Evolutionary conservation across 2,329 filamentous ascomycete genomes (phyloP).

Genomic region (Cladosporium cucumerinum): DNA sequence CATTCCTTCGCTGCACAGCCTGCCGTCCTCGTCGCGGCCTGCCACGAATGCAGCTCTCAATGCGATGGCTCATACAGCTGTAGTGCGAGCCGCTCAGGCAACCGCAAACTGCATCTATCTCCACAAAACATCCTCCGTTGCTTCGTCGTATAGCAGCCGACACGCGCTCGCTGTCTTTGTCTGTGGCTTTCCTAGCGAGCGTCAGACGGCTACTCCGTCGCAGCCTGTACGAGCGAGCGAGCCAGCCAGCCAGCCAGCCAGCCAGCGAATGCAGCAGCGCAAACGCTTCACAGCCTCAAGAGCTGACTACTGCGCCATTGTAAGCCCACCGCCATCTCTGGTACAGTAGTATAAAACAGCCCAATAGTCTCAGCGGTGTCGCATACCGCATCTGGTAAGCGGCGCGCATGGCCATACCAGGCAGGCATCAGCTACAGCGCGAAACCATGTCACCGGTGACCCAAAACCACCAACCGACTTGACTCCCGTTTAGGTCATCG

Average conservation of each 20-base stretch:
- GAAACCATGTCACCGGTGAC: slow-evolving; percentile 11
- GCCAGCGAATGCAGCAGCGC: not conserved
- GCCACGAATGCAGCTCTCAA: slow-evolving; percentile 5
- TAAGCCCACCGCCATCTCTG: slow-evolving; percentile 3
- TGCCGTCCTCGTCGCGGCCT: slow-evolving; percentile 5
- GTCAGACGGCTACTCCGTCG: slow-evolving; percentile 11
- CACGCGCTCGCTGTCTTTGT: not conserved
- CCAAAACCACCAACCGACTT: not conserved
- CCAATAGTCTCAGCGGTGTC: slow-evolving; percentile 5
- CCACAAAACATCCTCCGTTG: not conserved
- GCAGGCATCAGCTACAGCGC: slow-evolving; percentile 10
- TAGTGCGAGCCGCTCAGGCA: slow-evolving; percentile 9
- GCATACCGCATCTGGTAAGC: slow-evolving; percentile 7
- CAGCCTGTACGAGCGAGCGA: slow-evolving; percentile 1
- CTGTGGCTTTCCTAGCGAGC: not conserved
- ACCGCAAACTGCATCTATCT: slow-evolving; percentile 11
- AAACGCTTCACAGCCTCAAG: slow-evolving; percentile 8
- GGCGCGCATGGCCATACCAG: slow-evolving; percentile 1
- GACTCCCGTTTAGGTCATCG: slow-evolving; percentile 3
- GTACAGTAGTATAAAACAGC: not conserved
- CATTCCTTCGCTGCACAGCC: slow-evolving; percentile 16
- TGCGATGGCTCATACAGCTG: slow-evolving; percentile 5
- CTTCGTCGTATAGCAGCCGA: slow-evolving; percentile 8
- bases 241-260: slow-evolving; percentile 1
- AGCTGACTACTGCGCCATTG: slow-evolving; percentile 12